Evolutionary conservation across 2,329 filamentous ascomycete genomes (phyloP).

Genomic region (Botrytis medusae): DNA sequence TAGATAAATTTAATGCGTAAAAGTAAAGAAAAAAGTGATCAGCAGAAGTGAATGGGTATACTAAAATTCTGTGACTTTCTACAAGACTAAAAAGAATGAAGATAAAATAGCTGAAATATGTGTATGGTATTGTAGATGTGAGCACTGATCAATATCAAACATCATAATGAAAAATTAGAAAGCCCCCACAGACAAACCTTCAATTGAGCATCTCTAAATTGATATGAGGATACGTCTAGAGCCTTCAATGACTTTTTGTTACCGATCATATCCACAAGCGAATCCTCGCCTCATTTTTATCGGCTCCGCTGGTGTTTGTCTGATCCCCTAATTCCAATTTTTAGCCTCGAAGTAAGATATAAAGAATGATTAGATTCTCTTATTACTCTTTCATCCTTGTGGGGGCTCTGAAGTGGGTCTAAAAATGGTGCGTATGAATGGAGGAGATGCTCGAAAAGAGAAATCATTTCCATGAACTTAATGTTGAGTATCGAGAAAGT

Average conservation of each 20-base stretch:
- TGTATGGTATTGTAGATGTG: too few species aligned
- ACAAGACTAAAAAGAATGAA: not conserved
- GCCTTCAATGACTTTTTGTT: not conserved
- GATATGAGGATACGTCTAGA: too few species aligned
- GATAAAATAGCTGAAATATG: not conserved
- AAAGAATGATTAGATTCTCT: not conserved
- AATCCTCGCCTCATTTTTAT: not conserved
- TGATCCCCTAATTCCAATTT: not conserved
- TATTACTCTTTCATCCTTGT: not conserved
- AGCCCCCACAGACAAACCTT: too few species aligned
- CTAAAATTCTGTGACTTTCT: not conserved
- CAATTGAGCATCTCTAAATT: not conserved
- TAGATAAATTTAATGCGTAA: not conserved
- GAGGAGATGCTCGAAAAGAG: not conserved
- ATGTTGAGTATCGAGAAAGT: too few species aligned
- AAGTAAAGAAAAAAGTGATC: not conserved
- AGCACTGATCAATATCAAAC: not conserved
- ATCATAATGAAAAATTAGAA: not conserved
- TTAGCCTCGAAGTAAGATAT: not conserved
- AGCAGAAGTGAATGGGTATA: too few species aligned
- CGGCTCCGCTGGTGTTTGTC: not conserved
- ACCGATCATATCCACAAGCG: not conserved
- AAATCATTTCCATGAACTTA: not conserved
- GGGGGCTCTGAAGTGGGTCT: not conserved
- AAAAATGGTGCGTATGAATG: not conserved